phyloP scores from a whole-genome alignment of 2,329 filamentous ascomycete species.

The Trichoderma sp. region DNA sequence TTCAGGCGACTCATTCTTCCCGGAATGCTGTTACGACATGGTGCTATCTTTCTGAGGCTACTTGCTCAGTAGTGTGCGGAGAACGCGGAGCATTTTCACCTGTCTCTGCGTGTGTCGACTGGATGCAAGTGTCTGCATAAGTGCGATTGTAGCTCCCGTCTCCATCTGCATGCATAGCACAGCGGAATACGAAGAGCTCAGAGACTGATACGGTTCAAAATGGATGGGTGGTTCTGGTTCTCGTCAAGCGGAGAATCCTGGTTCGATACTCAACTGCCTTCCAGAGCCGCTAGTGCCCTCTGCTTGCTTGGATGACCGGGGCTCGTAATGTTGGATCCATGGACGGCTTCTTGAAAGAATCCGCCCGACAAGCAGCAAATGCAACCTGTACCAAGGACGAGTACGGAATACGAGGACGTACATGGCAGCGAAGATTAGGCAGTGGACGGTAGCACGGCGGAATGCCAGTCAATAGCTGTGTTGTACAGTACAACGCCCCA shows the following conservation, averaged over 20 bases:
- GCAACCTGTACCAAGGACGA: background rate
- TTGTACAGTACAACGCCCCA: background rate
- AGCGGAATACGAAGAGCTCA: slow-evolving; percentile 17
- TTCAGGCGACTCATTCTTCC: slow-evolving; percentile 10
- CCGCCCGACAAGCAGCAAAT: background rate
- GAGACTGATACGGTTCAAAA: slow-evolving; percentile 12
- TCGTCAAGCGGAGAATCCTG: slow-evolving; percentile 16
- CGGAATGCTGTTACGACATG: background rate
- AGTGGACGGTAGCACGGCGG: background rate
- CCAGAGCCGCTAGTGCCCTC: background rate
- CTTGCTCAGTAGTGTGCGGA: background rate
- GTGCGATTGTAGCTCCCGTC: slow-evolving; percentile 17
- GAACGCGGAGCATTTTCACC: slow-evolving; percentile 16
- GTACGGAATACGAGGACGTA: background rate
- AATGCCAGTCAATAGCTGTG: background rate
- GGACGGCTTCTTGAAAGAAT: background rate
- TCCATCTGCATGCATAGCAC: slow-evolving; percentile 18
- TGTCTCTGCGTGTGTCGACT: background rate
- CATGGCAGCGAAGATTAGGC: background rate
- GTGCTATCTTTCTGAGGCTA: background rate
- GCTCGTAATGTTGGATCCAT: slow-evolving; percentile 16
- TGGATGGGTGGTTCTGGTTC: slow-evolving; percentile 5
- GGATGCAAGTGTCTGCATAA: slow-evolving; percentile 12
- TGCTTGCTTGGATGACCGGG: background rate
- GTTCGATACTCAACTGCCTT: background rate